Evolutionary conservation across 345 rosid species (phyloP), one percentile per base, ranked within the genome.

Genomic region (Ceriops zippeliana): DNA sequence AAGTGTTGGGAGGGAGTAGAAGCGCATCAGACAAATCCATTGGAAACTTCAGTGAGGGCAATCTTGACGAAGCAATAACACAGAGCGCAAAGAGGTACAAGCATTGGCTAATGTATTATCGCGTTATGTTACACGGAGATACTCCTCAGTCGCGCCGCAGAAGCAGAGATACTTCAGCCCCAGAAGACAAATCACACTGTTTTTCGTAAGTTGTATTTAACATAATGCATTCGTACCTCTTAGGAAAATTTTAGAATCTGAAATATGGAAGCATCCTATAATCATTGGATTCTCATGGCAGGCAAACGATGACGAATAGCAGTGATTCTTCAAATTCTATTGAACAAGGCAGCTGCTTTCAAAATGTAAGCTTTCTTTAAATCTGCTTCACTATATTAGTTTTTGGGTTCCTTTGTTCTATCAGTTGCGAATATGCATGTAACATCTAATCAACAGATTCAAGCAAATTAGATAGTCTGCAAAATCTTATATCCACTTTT

Each of bases 71-170:
- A 61, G 73, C 65, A 42, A 77, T 85, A 28, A 82, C 81, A 75
- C 82, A 80, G 68, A 76, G 74, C 62, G 86, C 91, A 16, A 83
- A 77, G 51, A 83, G 75, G 72, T 85, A 79, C 78, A 91, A 89
- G 32, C 86, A 88, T 66, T 86, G 86, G 88, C 71, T 87, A 69
- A 89, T 90, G 80, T 90, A 90, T 73, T 82, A 80, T 66, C 90
- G 81, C 69, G 88, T 93, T 68, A 84, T 89, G 88, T 76, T 82
- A 0, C 74, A 75, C 52, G 84, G 89, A 46, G 81, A 83, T 70
- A 75, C 63, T 61, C 85, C 83, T 37, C 82, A 67, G 42, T 67
- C 57, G 73, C 58, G 46, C 9, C 42, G 65, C 67, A 80, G 77
- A 22, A 53, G 66, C 69, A 58, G 56, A 51, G 83, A 72, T 34